phyloP scores from a whole-genome alignment of 371 early-diverging fungal genomes.

The Chytridium lagenaria region DNA sequence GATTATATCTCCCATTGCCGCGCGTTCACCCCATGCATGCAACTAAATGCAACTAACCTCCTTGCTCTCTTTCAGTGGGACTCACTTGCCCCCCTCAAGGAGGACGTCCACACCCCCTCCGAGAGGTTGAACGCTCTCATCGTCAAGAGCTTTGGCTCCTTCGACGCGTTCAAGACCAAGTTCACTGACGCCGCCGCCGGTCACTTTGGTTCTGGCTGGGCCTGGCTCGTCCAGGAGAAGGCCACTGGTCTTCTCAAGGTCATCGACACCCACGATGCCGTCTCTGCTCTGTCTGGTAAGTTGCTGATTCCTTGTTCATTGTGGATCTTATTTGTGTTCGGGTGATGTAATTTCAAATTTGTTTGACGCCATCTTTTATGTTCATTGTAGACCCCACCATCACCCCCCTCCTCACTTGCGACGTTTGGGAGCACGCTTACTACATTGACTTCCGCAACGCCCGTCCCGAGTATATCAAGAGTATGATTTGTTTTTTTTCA shows the following conservation, averaged over 20 bases:
- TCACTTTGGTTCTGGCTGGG: conserved; percentile 51
- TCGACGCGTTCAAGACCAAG: conserved; percentile 44
- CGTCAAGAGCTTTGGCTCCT: conserved; percentile 42
- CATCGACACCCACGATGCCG: conserved; percentile 52
- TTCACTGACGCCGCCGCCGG: conserved; percentile 44
- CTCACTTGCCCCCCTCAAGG: conserved; percentile 19
- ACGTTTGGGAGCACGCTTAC: conserved; percentile 66
- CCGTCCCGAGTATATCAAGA: conserved; percentile 47
- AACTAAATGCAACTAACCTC: too few relatives aligned
- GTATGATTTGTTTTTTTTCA: conserved; percentile 5
- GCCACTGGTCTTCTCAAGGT: conserved; percentile 42
- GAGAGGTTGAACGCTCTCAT: conserved; percentile 30
- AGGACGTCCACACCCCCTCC: conserved; percentile 25
- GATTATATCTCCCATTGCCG: too few relatives aligned
- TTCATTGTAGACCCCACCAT: conserved; percentile 31
- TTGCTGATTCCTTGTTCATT: neutral
- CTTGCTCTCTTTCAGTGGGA: too few relatives aligned
- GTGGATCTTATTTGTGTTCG: neutral
- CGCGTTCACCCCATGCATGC: too few relatives aligned
- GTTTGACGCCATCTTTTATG: neutral
- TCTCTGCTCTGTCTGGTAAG: conserved; percentile 30
- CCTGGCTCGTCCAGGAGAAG: conserved; percentile 48
- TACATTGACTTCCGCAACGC: conserved; percentile 53
- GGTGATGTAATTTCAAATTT: too few relatives aligned
- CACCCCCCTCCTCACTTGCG: conserved; percentile 46